These are phyloP conservation scores for Botryotinia globosa DNA, from an alignment of 2,329 filamentous ascomycete genomes.

Conservation along the genomic window DNA sequence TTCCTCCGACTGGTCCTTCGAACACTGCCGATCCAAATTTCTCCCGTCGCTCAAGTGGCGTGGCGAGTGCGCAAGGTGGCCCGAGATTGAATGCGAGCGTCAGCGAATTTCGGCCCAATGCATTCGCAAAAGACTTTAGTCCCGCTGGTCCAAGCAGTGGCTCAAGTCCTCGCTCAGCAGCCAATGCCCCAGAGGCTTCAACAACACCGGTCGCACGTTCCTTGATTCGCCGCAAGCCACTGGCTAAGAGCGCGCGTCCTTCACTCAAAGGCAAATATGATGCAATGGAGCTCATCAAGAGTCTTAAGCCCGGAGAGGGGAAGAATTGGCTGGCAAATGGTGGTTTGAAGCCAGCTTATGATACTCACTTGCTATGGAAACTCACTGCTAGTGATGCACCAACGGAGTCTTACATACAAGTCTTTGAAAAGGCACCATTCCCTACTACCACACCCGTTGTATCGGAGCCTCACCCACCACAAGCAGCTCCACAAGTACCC, in stretches of 20 bases:
- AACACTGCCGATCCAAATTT: constrained; percentile 53
- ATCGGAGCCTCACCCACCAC: constrained; percentile 62
- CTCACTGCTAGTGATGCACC: constrained; percentile 67
- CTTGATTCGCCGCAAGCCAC: constrained; percentile 68
- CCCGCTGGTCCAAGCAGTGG: constrained; percentile 63
- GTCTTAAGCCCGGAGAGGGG: constrained; percentile 50
- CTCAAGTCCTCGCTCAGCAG: constrained; percentile 67
- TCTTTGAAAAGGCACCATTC: constrained; percentile 69
- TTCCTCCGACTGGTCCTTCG: constrained; percentile 71
- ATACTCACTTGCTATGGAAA: constrained; percentile 83
- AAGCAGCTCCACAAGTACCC: constrained; percentile 68
- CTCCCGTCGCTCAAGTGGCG: constrained; percentile 52
- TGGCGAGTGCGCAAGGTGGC: constrained; percentile 51
- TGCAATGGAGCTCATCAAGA: constrained; percentile 58
- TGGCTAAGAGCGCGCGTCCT: constrained; percentile 54
- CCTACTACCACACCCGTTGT: constrained; percentile 53
- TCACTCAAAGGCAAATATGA: constrained; percentile 57
- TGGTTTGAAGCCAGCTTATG: constrained; percentile 80
- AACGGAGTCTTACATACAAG: constrained; percentile 70
- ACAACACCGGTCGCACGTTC: constrained; percentile 45
- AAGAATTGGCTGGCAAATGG: constrained; percentile 72
- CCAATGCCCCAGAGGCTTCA: constrained; percentile 36
- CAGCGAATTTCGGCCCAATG: constrained; percentile 81
- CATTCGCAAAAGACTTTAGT: constrained; percentile 77
- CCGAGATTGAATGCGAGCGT: constrained; percentile 63